Base-by-base conservation (phyloP, 805 yeast genomes). In the Scheffersomyces amazonensis region DNA sequence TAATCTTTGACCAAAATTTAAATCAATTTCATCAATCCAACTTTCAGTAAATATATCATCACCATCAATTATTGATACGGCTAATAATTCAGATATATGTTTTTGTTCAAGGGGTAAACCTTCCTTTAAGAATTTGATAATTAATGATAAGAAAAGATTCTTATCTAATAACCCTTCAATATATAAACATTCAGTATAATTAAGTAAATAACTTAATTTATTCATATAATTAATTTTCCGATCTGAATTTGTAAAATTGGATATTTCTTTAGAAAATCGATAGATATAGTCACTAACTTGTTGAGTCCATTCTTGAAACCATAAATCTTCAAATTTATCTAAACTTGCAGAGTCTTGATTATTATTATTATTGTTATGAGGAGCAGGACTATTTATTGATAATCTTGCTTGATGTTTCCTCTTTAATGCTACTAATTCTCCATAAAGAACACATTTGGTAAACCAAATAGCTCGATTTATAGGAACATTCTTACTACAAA, bases 261-360 rank as follows among this genome's bases (percentile, higher is more conserved):
- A 31, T 54, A 66, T 53, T 22, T 72, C 76, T 31, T 69, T 64
- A 17, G 81, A 66, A 18, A 75, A 66, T 44, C 71, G 70, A 44
- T 74, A 79, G 10, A 82, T 49, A 48, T 71, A 84, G 39, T 76
- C 80, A 2, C 80, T 71, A 12, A 90, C 80, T 47, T 86, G 95
- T 30, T 81, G 85, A 0, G 97, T 86, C 98, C 98, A 91, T 54
- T 88, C 96, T 41, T 77, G 78, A 15, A 83, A 67, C 88, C 96
- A 83, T 34, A 73, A 76, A 17, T 63, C 57, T 41, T 81, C 84
- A n/a, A 69, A 47, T 17, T 47, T 47, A 17, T 65, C 60, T 3
- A 34, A 42, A 12, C 38, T 30, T 17, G 36, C 22, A 22, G 23
- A 3, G 38, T 41, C 30, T 16, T 25, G 16, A 8, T 24, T 41